Conservation (phyloP, 495 filamentous ascomycete species). For the Aspergillus asperescens region DNA sequence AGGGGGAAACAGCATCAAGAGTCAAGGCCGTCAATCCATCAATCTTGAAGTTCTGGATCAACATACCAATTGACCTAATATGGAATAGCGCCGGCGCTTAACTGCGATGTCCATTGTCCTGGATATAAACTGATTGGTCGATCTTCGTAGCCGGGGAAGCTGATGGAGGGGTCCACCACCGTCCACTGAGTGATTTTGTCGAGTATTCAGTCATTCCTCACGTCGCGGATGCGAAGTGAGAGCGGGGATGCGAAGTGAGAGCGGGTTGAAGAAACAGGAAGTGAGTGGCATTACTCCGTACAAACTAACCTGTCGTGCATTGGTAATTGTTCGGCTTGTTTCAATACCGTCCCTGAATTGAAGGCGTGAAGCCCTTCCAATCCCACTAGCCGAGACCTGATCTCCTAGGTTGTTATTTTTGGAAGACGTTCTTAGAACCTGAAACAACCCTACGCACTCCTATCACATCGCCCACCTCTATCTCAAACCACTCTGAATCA, state of each 20-base stretch:
- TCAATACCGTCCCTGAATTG: background rate
- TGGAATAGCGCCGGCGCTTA: slow-evolving; percentile 23
- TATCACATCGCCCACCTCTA: slow-evolving; percentile 1
- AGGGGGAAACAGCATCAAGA: slow-evolving; percentile 6
- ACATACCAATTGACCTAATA: background rate
- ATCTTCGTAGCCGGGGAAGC: background rate
- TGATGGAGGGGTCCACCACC: slow-evolving; percentile 11
- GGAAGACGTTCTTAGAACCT: background rate
- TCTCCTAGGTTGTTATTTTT: no score
- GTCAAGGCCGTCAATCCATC: no score
- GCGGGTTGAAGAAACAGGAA: background rate
- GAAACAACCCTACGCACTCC: slow-evolving; percentile 9
- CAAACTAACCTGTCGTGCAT: no score
- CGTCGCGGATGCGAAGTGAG: background rate
- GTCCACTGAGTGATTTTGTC: no score
- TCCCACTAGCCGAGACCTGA: no score
- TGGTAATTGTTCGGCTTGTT: no score
- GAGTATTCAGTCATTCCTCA: background rate
- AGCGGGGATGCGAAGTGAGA: background rate
- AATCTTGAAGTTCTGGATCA: no score
- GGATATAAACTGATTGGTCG: slow-evolving; percentile 14
- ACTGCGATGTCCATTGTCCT: slow-evolving; percentile 17
- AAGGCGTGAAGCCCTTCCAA: no score
- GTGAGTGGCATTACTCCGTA: slow-evolving; percentile 1
- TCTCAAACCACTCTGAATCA: slow-evolving; percentile 1